These are phyloP conservation scores for Lentinus brumalis DNA, from an alignment of 768 basidiomycete genomes.

Conservation along the genomic window DNA sequence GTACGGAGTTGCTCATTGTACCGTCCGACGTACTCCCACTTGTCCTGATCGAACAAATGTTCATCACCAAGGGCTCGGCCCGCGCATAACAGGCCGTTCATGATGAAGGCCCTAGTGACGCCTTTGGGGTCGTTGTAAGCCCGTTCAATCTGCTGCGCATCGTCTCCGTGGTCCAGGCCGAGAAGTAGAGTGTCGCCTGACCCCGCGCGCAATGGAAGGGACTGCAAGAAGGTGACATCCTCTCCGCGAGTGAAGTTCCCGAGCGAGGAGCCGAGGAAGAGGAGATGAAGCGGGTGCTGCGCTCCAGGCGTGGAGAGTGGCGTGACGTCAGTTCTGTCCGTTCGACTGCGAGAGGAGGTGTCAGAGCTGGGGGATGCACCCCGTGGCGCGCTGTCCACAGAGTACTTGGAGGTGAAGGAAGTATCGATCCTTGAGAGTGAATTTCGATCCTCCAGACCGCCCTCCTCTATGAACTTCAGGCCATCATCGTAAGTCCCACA, in stretches of 20 bases:
- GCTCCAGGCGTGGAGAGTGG: slow-evolving; percentile 52
- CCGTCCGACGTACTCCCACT: slow-evolving; percentile 73
- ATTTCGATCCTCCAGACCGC: slow-evolving; percentile 48
- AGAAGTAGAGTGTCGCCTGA: slow-evolving; percentile 83
- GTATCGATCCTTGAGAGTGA: slow-evolving; percentile 15
- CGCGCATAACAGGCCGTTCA: slow-evolving; percentile 80
- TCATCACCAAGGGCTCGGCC: slow-evolving; percentile 71
- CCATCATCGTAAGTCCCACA: slow-evolving; percentile 93
- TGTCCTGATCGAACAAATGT: slow-evolving; percentile 57
- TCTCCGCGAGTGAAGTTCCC: slow-evolving; percentile 84
- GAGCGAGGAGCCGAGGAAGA: slow-evolving; percentile 90
- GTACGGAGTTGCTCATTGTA: slow-evolving; percentile 59
- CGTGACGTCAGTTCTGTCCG: slow-evolving; percentile 26
- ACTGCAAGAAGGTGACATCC: slow-evolving; percentile 72
- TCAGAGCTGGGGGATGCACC: slow-evolving; percentile 45
- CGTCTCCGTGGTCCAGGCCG: slow-evolving; percentile 88
- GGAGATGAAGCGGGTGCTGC: slow-evolving; percentile 66
- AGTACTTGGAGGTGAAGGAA: slow-evolving; percentile 17
- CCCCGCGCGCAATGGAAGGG: slow-evolving; percentile 74
- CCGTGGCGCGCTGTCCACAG: slow-evolving; percentile 17
- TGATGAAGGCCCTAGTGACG: slow-evolving; percentile 73
- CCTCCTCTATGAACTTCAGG: slow-evolving; percentile 72
- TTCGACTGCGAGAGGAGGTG: slow-evolving; percentile 22
- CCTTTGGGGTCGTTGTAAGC: slow-evolving; percentile 88
- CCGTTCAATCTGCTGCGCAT: slow-evolving; percentile 65